Conservation (phyloP, 768 basidiomycete genomes). For the Lentinus tigrinus region DNA sequence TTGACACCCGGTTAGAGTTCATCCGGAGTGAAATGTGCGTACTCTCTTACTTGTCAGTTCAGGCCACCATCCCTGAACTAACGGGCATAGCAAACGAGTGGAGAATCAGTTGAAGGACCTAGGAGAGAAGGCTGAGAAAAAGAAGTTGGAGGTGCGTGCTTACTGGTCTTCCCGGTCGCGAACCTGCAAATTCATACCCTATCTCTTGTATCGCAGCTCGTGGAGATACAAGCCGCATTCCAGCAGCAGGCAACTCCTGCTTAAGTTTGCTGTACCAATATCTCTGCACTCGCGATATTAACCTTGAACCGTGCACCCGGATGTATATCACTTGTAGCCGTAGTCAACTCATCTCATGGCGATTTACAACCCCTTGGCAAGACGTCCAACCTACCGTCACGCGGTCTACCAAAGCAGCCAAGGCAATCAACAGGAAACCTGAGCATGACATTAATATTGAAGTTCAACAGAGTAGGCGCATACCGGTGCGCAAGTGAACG, state of each 20-base stretch:
- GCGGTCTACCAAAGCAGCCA: too few species aligned
- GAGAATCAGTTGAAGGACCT: conserved; percentile 82
- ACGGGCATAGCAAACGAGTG: conserved; percentile 59
- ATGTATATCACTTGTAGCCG: too few species aligned
- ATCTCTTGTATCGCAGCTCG: conserved; percentile 43
- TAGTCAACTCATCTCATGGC: too few species aligned
- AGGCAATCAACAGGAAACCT: too few species aligned
- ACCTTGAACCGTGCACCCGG: too few species aligned
- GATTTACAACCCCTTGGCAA: too few species aligned
- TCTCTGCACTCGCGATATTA: too few species aligned
- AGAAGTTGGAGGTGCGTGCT: conserved; percentile 70
- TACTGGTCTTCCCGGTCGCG: background rate
- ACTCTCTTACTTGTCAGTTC: background rate
- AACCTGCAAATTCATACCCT: background rate
- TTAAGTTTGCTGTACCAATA: too few species aligned
- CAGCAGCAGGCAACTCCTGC: conserved; percentile 31
- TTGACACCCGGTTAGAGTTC: conserved; percentile 87
- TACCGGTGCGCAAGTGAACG: too few species aligned
- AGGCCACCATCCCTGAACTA: background rate
- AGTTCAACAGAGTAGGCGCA: too few species aligned
- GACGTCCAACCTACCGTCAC: too few species aligned
- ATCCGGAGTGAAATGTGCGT: conserved; percentile 86
- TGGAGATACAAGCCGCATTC: conserved; percentile 63
- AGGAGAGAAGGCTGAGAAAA: conserved; percentile 73
- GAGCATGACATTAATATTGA: too few species aligned